Base-by-base conservation (phyloP, 768 basidiomycete genomes). In the Cubamyces lactineus region DNA sequence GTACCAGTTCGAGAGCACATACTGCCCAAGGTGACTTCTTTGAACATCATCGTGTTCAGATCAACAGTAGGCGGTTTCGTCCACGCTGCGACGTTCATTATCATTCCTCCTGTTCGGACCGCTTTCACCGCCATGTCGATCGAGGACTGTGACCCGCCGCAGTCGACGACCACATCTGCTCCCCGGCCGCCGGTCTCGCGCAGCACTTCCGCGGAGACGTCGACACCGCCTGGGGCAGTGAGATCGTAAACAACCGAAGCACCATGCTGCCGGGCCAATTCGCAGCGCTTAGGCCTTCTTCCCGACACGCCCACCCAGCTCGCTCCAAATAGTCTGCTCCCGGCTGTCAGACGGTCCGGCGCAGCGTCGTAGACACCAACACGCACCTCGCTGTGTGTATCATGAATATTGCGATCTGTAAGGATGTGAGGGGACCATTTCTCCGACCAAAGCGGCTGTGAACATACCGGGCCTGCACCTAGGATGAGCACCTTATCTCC, bases 81-180 rank as follows among this genome's bases (percentile, higher is more conserved):
- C 80, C 80, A 82, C 13, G 78, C 56, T 1, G 79, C 78, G 17
- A 82, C 70, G 60, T 76, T 78, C 15, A 79, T 70, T 19, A 79
- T 64, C 0, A 69, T 74, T 17, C 81, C 80, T 34, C 77, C 66
- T 0, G 75, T 67, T 17, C 76, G 72, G 5, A 80, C 67, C 30
- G 75, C 72, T 5, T 51, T 46, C 8, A 83, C 64, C 16, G 74
- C 76, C 11, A 71, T 62, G 28, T 76, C 73, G 15, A 81, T 56
- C 28, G 74, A 71, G 12, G 70, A 68, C 65, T 79, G 77, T 3
- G 74, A 63, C 3, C 80, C 80, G 16, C 79, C 78, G 16, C 79
- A 78, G 45, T 83, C 81, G 59, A 81, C 80, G 5, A 72, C 78
- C 43, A 80, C 68, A 59, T 81, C 77, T 12, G 77, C 78, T 19